Percentiles rank a stretch among this genome's conserved stretches.
Conservation (phyloP, 2,329 filamentous ascomycete genomes). For the Colletotrichum sp. region DNA sequence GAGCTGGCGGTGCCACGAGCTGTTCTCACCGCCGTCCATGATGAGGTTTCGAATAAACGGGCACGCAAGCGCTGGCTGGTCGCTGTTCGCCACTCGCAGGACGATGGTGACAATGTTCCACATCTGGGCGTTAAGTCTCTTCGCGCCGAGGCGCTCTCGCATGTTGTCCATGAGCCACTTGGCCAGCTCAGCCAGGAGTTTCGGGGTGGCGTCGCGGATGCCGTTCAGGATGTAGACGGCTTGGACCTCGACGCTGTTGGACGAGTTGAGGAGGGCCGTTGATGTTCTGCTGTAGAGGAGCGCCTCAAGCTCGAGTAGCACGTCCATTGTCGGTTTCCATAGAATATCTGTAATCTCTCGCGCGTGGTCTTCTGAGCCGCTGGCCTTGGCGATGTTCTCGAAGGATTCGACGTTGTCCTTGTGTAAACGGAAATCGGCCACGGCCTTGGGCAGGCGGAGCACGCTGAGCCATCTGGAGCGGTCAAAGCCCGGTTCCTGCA, state of each 20-base stretch:
- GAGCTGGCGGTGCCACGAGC: constrained; percentile 36
- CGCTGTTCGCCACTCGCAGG: constrained; percentile 27
- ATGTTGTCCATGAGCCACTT: constrained; percentile 24
- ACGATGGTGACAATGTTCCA: constrained; percentile 22
- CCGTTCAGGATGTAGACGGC: constrained; percentile 19
- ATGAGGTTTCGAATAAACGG: constrained; percentile 33
- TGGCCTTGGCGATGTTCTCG: not conserved
- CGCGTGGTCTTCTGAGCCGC: not conserved
- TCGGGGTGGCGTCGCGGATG: not conserved
- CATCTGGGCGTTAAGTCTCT: constrained; percentile 21
- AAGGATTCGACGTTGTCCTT: not conserved
- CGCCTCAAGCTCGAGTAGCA: constrained; percentile 29
- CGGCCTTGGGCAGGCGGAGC: not conserved
- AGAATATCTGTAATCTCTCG: constrained; percentile 17
- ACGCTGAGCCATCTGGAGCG: not conserved
- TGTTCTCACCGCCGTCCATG: constrained; percentile 30
- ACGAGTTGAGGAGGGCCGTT: constrained; percentile 9
- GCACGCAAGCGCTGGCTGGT: constrained; percentile 33
- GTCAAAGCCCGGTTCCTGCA: constrained; percentile 15
- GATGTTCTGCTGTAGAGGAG: not conserved
- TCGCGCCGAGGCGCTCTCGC: constrained; percentile 13
- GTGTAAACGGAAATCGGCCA: not conserved
- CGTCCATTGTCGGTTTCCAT: constrained; percentile 34
- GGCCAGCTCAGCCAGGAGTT: constrained; percentile 23
- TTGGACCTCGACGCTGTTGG: constrained; percentile 1